Evolutionary conservation across 495 filamentous ascomycete species (phyloP).

Genomic region (Hyaloscypha bicolor): DNA sequence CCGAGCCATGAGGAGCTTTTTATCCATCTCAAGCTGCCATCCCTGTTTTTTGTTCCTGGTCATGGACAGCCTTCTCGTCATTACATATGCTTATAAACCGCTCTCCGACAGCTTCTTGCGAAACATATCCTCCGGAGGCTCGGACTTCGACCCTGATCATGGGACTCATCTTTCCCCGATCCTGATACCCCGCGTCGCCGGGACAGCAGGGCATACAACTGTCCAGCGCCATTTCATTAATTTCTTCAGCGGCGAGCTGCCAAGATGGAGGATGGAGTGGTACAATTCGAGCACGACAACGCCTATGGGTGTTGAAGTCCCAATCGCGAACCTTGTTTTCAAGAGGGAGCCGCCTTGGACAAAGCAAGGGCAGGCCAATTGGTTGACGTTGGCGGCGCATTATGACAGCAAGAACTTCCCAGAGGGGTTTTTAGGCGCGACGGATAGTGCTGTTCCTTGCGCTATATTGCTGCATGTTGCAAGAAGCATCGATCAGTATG

Average conservation of each 20-base stretch:
- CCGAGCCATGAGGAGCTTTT: slow-evolving; percentile 1
- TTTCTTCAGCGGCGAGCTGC: slow-evolving; percentile 72
- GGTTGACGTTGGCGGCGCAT: slow-evolving; percentile 87
- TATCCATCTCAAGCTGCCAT: slow-evolving; percentile 7
- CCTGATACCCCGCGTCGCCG: slow-evolving; percentile 79
- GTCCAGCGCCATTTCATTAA: slow-evolving; percentile 76
- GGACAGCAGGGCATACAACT: slow-evolving; percentile 66
- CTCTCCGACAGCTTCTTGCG: slow-evolving; percentile 72
- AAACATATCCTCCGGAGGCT: slow-evolving; percentile 51
- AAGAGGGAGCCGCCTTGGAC: slow-evolving; percentile 82
- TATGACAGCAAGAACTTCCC: slow-evolving; percentile 70
- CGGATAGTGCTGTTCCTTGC: slow-evolving; percentile 79
- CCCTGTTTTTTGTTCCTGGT: not conserved
- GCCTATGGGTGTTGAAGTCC: slow-evolving; percentile 66
- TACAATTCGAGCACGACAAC: slow-evolving; percentile 82
- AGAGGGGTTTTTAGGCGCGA: slow-evolving; percentile 83
- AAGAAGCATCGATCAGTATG: slow-evolving; percentile 41
- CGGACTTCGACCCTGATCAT: slow-evolving; percentile 40
- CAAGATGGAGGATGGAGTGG: slow-evolving; percentile 74
- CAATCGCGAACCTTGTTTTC: slow-evolving; percentile 81
- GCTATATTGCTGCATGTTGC: slow-evolving; percentile 78
- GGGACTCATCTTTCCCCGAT: slow-evolving; percentile 78
- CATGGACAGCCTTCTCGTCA: slow-evolving; percentile 11
- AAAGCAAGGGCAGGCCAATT: slow-evolving; percentile 63
- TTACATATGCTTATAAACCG: slow-evolving; percentile 61